Conservation (phyloP, 192 early-diverging fungal species). For the Mortierella alpina region DNA sequence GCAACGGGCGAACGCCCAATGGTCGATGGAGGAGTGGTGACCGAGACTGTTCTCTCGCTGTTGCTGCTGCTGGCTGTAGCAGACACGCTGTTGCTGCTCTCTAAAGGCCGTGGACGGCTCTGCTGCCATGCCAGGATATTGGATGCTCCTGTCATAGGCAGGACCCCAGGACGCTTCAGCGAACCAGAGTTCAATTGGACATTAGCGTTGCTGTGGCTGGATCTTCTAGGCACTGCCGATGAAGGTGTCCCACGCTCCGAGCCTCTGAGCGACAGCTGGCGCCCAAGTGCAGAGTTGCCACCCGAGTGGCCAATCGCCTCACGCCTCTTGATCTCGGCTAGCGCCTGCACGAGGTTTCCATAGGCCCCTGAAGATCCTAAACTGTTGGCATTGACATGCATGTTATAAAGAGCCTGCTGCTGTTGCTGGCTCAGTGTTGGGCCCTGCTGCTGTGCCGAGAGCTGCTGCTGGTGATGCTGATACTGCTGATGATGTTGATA, state of each 20-base stretch:
- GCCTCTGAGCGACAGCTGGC: slow-evolving; percentile 18
- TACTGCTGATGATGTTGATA: not conserved
- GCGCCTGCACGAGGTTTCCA: slow-evolving; percentile 33
- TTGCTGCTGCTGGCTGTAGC: too few relatives aligned
- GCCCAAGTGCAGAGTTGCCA: not conserved
- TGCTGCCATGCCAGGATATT: too few relatives aligned
- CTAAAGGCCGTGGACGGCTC: too few relatives aligned
- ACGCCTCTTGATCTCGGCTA: slow-evolving; percentile 35
- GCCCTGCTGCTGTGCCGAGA: slow-evolving; percentile 16
- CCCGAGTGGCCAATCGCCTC: slow-evolving; percentile 6
- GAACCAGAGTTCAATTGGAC: slow-evolving; percentile 5
- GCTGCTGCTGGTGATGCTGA: slow-evolving; percentile 10
- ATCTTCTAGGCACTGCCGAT: not conserved
- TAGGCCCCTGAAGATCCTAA: slow-evolving; percentile 40
- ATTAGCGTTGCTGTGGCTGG: not conserved
- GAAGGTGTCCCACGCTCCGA: not conserved
- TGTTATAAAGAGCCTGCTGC: slow-evolving; percentile 34
- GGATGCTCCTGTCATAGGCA: too few relatives aligned
- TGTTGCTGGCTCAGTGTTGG: slow-evolving; percentile 32
- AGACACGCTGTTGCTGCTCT: too few relatives aligned
- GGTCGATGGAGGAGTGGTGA: not conserved
- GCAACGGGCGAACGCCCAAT: not conserved
- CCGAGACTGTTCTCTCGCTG: too few relatives aligned
- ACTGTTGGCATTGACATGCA: slow-evolving; percentile 49
- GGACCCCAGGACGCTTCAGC: slow-evolving; percentile 14